Evolutionary conservation across 31 red algal species (phyloP), one percentile per base, ranked within the genome.

Genomic region (Bonnemaisonia californica): DNA sequence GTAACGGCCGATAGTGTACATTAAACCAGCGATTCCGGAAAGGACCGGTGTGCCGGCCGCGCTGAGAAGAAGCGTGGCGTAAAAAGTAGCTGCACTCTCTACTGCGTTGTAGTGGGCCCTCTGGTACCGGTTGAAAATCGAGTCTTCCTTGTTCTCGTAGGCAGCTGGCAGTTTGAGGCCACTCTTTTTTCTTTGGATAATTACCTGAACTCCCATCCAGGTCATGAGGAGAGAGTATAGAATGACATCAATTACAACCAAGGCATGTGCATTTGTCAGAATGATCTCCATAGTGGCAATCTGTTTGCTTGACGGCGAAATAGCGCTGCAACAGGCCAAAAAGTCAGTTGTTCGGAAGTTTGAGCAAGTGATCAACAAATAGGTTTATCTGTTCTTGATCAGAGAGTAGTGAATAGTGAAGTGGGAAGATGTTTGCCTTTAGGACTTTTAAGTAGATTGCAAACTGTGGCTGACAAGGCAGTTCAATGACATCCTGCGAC

Each of bases 71-170:
- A 65, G 27, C 27, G 61, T 24, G 13, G 27, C 13, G 0, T 23
- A 65, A 27, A 65, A 65, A 13, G 27, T 65, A 13, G 61, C 21
- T 22, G 61, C 61, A 0, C 61, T 24, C 0, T 65, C 61, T 24
- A 65, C 61, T 0, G 61, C 19, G 61, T 65, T 65, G 0, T 18
- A 18, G 61, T 65, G 61, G n/a, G 61, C 61, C 13, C 61, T 18
- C 24, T 65, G 61, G 27, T 65, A 65, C n/a, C 61, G 61, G 26
- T 65, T 65, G 27, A 65, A 65, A 28, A 65, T 24, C 13, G 61
- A 65, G 24, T 65, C 61, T 24, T 18, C 61, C 24, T 65, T 65
- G 61, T 65, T 65, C 61, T 65, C 61, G 26, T 65, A 65, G 19
- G 61, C 61, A 18, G 61, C 61, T 27, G 61, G 61, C 19, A 65